Percentiles rank a stretch among this genome's conserved stretches.
Evolutionary conservation across 495 filamentous ascomycete species (phyloP).

Genomic region (Aspergillus sclerotiicarbonarius): DNA sequence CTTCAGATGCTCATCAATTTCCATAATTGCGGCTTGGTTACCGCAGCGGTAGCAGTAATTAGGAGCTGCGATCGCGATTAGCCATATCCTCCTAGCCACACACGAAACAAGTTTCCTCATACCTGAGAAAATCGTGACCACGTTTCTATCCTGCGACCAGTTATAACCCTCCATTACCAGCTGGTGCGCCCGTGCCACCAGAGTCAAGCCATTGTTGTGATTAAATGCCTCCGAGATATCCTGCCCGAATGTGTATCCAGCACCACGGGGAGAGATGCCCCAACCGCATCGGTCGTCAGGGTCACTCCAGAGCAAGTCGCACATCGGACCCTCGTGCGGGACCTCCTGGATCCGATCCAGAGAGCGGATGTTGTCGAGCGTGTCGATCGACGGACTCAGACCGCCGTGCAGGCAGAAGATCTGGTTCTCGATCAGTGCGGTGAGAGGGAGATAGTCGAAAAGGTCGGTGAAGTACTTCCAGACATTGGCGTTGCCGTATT

Average conservation of each 20-base stretch:
- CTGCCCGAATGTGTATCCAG: constrained; percentile 98
- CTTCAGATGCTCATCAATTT: constrained; percentile 98
- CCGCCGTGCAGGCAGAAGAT: constrained; percentile 99
- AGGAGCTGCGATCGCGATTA: constrained; percentile 57
- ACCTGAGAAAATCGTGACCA: constrained; percentile 99
- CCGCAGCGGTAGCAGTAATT: constrained; percentile 99
- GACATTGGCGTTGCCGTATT: constrained; percentile 98
- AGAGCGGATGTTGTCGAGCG: constrained; percentile 94
- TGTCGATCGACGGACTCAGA: constrained; percentile 94
- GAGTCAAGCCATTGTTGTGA: constrained; percentile 97
- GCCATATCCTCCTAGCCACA: not conserved
- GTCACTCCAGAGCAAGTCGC: constrained; percentile 95
- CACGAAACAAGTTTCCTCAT: constrained; percentile 23
- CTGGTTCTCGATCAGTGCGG: constrained; percentile 98
- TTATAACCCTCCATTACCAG: constrained; percentile 98
- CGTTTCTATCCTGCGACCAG: constrained; percentile 95
- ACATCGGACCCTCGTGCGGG: constrained; percentile 98
- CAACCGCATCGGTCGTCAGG: constrained; percentile 98
- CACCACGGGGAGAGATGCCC: constrained; percentile 96
- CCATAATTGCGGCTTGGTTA: constrained; percentile 99
- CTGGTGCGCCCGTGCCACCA: constrained; percentile 92
- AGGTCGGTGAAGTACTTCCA: constrained; percentile 99
- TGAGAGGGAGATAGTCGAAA: constrained; percentile 97
- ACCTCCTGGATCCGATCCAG: constrained; percentile 98
- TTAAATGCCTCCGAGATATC: constrained; percentile 99